These are phyloP conservation scores for Sarocladium strictum DNA, from an alignment of 2,329 filamentous ascomycete species.

Conservation along the genomic window DNA sequence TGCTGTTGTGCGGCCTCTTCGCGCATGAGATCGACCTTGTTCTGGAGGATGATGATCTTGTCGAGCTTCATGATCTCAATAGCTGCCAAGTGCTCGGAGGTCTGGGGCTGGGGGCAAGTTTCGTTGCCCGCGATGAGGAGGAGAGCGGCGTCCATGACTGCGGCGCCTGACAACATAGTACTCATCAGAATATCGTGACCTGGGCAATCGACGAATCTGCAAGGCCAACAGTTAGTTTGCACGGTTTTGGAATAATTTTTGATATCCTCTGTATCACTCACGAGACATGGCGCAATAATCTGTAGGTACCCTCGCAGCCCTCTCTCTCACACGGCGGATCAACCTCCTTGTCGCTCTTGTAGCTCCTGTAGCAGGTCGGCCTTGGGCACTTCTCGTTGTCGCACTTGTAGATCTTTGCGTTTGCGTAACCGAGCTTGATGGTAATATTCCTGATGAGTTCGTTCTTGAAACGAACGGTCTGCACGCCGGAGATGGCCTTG, in stretches of 20 bases:
- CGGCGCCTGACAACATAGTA: conserved; percentile 98
- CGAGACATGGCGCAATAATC: conserved; percentile 87
- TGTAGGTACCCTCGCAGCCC: conserved; percentile 81
- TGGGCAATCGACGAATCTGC: conserved; percentile 92
- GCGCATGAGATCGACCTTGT: conserved; percentile 98
- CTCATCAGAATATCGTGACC: conserved; percentile 99
- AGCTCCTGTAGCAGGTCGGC: conserved; percentile 92
- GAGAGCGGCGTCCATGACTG: conserved; percentile 98
- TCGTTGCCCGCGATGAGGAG: conserved; percentile 97
- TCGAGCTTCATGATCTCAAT: conserved; percentile 99
- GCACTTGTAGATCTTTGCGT: conserved; percentile 99
- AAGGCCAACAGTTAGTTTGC: conserved; percentile 4
- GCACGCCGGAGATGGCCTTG: conserved; percentile 97
- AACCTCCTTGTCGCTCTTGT: conserved; percentile 98
- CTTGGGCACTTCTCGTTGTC: conserved; percentile 86
- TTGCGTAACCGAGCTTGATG: conserved; percentile 99
- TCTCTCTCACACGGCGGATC: conserved; percentile 94
- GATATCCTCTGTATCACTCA: conserved; percentile 40
- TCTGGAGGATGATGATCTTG: conserved; percentile 99
- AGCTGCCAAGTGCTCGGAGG: conserved; percentile 95
- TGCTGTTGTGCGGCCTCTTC: conserved; percentile 91
- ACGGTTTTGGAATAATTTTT: neutral
- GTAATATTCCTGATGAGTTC: conserved; percentile 98
- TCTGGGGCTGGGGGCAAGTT: conserved; percentile 96
- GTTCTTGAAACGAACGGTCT: conserved; percentile 99